Evolutionary conservation across 257 asterid genomes (phyloP).

Genomic region (Ophiorrhiza pumila): DNA sequence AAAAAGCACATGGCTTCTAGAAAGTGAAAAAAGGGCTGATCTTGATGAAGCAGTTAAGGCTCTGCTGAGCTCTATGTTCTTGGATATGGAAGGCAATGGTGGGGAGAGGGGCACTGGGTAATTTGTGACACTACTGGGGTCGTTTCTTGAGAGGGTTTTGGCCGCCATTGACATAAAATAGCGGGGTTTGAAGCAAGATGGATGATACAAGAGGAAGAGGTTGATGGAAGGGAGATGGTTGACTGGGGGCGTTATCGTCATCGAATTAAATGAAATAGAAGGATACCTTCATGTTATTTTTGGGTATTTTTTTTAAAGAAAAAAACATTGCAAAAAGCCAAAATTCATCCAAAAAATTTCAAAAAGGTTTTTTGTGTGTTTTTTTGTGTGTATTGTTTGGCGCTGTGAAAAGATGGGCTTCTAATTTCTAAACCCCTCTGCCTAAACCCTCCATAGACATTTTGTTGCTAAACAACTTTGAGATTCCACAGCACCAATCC

Average conservation of each 20-base stretch:
- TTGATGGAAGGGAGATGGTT: conserved; percentile 12
- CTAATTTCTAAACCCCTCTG: conserved; percentile 6
- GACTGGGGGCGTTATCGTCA: conserved; percentile 27
- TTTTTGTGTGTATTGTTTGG: background rate
- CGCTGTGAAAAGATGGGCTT: no score
- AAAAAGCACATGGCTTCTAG: conserved; percentile 59
- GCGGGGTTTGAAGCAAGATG: conserved; percentile 22
- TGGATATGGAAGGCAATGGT: conserved; percentile 61
- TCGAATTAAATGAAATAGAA: background rate
- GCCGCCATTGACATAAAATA: conserved; percentile 42
- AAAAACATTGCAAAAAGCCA: no score
- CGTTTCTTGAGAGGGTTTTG: conserved; percentile 13
- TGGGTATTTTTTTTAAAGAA: no score
- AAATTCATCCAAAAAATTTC: no score
- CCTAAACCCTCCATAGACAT: background rate
- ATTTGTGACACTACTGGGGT: conserved; percentile 19
- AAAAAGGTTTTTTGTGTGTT: no score
- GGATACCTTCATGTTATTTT: no score
- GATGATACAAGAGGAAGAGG: background rate
- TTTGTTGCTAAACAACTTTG: background rate
- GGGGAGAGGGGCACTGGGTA: conserved; percentile 80
- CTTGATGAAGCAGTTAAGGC: conserved; percentile 77
- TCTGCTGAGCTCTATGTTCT: conserved; percentile 66
- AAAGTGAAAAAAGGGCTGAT: conserved; percentile 63
- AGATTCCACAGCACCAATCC: background rate